Evolutionary conservation across 345 rosid species (phyloP).

Genomic region (Melaleuca alternifolia): DNA sequence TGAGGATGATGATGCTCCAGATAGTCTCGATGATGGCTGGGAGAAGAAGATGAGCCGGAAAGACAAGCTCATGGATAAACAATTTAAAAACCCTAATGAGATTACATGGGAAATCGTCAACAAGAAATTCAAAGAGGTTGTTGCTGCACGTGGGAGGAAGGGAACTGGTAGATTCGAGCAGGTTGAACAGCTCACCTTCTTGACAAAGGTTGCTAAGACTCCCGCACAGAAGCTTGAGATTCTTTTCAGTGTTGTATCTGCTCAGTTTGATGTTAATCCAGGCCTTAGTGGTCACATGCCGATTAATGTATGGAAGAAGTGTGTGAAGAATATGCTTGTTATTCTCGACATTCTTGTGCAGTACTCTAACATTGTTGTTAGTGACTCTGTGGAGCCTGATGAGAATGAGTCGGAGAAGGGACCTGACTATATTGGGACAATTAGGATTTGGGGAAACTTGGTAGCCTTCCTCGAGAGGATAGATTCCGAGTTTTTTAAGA

Average conservation of each 20-base stretch:
- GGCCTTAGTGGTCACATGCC: constrained; percentile 99
- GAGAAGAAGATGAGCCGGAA: constrained; percentile 65
- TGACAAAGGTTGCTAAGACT: constrained; percentile 92
- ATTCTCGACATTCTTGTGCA: constrained; percentile 79
- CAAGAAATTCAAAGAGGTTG: constrained; percentile 84
- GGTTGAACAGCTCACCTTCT: constrained; percentile 89
- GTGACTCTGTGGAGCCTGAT: constrained; percentile 69
- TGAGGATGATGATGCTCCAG: constrained; percentile 13
- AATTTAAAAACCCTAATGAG: constrained; percentile 69
- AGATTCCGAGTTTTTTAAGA: constrained; percentile 84
- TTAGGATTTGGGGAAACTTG: constrained; percentile 85
- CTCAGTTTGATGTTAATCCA: constrained; percentile 94
- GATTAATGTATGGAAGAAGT: constrained; percentile 85
- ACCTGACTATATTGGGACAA: constrained; percentile 45
- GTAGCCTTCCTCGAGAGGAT: constrained; percentile 89
- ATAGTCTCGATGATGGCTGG: constrained; percentile 36
- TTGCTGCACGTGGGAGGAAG: constrained; percentile 91
- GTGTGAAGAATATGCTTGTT: constrained; percentile 67
- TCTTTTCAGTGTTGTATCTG: constrained; percentile 79
- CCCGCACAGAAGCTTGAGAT: constrained; percentile 98
- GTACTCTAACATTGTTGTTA: constrained; percentile 61
- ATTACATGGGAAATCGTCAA: constrained; percentile 89
- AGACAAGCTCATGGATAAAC: constrained; percentile 69
- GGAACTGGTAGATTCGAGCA: constrained; percentile 94
- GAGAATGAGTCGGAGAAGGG: constrained; percentile 87